phyloP scores from a whole-genome alignment of 768 basidiomycete genomes.

The Podaxis carcinomalis region DNA sequence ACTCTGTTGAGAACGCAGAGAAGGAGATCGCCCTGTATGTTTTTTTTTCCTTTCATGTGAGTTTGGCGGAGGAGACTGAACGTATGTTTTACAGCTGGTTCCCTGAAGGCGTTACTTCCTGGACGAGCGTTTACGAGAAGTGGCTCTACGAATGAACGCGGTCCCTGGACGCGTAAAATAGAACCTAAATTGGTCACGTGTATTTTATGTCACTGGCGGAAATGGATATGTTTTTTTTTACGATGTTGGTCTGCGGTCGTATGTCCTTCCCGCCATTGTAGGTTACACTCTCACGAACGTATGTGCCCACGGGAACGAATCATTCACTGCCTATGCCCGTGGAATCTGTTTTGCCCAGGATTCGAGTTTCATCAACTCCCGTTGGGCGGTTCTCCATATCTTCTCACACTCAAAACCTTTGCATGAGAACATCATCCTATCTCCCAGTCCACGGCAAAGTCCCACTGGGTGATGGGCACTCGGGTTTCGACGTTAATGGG shows the following conservation, averaged over 20 bases:
- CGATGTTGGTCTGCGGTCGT: background rate
- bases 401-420: constrained; percentile 4
- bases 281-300: constrained; percentile 7
- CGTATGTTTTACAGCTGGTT: constrained; percentile 64
- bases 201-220: constrained; percentile 11
- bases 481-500: background rate
- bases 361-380: constrained; percentile 20
- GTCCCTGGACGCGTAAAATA: background rate
- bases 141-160: constrained; percentile 77
- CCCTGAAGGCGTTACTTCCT: constrained; percentile 80
- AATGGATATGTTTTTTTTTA: constrained; percentile 13
- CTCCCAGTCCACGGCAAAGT: background rate
- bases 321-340: constrained; percentile 3
- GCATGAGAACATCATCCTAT: constrained; percentile 4
- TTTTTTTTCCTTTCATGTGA: background rate
- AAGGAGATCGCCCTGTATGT: constrained; percentile 92
- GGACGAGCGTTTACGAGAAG: constrained; percentile 53
- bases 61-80: background rate
- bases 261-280: background rate
- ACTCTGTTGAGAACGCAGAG: constrained; percentile 83
- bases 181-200: constrained; percentile 13
- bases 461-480: background rate
- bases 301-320: constrained; percentile 9
- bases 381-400: constrained; percentile 15
- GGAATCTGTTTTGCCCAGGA: constrained; percentile 8